Percentiles rank a stretch among this genome's conserved stretches.
Conservation (phyloP, 164 flowering plant genomes). For the Piper betle region DNA sequence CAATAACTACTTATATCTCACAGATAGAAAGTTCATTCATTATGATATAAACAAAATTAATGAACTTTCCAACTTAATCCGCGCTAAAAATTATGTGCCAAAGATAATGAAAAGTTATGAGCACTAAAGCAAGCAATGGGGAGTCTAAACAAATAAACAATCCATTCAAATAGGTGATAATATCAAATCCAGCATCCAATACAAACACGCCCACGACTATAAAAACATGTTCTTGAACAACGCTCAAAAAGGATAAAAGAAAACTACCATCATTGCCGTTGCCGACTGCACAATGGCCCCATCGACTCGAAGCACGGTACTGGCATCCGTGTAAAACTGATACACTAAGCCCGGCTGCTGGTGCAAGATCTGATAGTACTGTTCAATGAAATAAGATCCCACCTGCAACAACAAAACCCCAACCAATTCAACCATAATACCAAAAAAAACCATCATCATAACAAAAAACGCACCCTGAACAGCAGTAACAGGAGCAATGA, state of each 20-base stretch:
- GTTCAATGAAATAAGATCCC: slow-evolving; percentile 72
- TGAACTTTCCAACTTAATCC: too few relatives aligned
- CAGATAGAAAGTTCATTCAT: too few relatives aligned
- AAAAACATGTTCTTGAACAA: not conserved
- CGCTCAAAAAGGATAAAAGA: not conserved
- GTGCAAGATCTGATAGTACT: slow-evolving; percentile 70
- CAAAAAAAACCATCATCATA: not conserved
- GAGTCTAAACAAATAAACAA: too few relatives aligned
- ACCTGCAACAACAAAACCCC: slow-evolving; percentile 26
- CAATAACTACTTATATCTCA: too few relatives aligned
- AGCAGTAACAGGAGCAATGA: slow-evolving; percentile 32
- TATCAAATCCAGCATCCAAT: not conserved
- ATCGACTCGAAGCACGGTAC: slow-evolving; percentile 78
- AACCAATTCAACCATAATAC: not conserved
- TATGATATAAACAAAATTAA: too few relatives aligned
- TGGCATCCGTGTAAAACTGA: slow-evolving; percentile 74
- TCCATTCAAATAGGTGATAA: too few relatives aligned
- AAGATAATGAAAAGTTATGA: too few relatives aligned
- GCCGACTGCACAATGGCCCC: slow-evolving; percentile 44
- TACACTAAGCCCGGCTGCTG: slow-evolving; percentile 62
- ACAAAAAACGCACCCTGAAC: slow-evolving; percentile 27
- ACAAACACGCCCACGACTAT: not conserved
- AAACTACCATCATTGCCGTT: slow-evolving; percentile 46
- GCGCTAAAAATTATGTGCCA: too few relatives aligned
- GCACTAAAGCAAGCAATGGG: too few relatives aligned